Evolutionary conservation across 805 yeast genomes (phyloP).

Genomic region (Schwanniomyces pseudopolymorphus): DNA sequence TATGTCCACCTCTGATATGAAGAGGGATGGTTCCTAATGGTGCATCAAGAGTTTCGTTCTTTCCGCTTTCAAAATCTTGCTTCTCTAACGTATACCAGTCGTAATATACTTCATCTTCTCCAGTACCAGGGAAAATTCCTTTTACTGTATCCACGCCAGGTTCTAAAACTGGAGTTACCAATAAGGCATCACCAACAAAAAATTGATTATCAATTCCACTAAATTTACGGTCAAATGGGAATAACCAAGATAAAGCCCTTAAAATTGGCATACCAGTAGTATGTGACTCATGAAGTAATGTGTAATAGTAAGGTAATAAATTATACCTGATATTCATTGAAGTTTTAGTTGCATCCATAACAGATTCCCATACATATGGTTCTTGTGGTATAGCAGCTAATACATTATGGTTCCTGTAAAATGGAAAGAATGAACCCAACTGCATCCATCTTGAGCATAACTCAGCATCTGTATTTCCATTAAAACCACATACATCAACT

Average conservation of each 20-base stretch:
- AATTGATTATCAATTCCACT: slow-evolving; percentile 20
- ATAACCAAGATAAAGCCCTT: slow-evolving; percentile 22
- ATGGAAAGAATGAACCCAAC: slow-evolving; percentile 32
- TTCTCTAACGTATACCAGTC: slow-evolving; percentile 22
- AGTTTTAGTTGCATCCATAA: slow-evolving; percentile 23
- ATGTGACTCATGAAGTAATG: slow-evolving; percentile 21
- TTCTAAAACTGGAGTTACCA: slow-evolving; percentile 25
- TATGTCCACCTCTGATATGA: slow-evolving; percentile 21
- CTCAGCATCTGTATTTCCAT: slow-evolving; percentile 23
- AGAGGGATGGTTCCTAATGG: slow-evolving; percentile 26
- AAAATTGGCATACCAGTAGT: slow-evolving; percentile 20
- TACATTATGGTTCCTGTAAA: slow-evolving; percentile 31
- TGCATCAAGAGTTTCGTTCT: slow-evolving; percentile 21
- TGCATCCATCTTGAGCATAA: slow-evolving; percentile 33
- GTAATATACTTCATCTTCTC: slow-evolving; percentile 19
- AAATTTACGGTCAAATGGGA: slow-evolving; percentile 16
- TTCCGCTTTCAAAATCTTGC: slow-evolving; percentile 14
- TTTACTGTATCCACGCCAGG: slow-evolving; percentile 17
- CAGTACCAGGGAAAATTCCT: slow-evolving; percentile 22
- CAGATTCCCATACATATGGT: slow-evolving; percentile 29
- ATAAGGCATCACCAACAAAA: slow-evolving; percentile 23
- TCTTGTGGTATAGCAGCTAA: slow-evolving; percentile 25
- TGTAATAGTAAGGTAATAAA: slow-evolving; percentile 25
- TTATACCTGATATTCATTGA: slow-evolving; percentile 37
- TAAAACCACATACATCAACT: slow-evolving; percentile 25